Conservation (phyloP, 1,139 yeast species). For the Suhomyces terraborum region DNA sequence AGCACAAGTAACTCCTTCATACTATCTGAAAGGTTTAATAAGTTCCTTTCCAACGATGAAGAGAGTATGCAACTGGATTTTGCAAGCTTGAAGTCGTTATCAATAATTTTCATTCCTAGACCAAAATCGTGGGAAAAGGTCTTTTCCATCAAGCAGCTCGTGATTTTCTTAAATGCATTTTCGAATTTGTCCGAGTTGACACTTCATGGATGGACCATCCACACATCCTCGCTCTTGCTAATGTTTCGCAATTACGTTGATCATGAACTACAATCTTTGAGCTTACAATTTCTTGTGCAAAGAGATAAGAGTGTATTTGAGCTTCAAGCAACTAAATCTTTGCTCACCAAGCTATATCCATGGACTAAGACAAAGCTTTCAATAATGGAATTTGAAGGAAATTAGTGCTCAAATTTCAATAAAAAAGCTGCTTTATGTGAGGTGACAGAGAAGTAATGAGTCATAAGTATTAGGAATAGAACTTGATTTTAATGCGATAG, state of each 20-base stretch:
- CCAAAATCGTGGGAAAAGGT: slow-evolving; percentile 13
- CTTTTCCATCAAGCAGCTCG: slow-evolving; percentile 9
- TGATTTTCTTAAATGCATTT: slow-evolving; percentile 15
- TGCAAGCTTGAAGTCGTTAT: slow-evolving; percentile 23
- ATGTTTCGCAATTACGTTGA: slow-evolving; percentile 9
- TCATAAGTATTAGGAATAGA: too few relatives aligned
- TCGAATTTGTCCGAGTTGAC: slow-evolving; percentile 24
- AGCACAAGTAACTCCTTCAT: slow-evolving; percentile 34
- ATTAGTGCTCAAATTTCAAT: background rate
- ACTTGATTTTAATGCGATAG: too few relatives aligned
- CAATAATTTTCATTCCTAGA: slow-evolving; percentile 18
- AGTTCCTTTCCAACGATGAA: slow-evolving; percentile 28
- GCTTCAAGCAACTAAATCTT: slow-evolving; percentile 1
- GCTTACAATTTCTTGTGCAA: slow-evolving; percentile 13
- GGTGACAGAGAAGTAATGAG: too few relatives aligned
- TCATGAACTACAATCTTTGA: slow-evolving; percentile 14
- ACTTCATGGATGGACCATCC: slow-evolving; percentile 30
- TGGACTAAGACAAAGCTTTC: slow-evolving; percentile 12
- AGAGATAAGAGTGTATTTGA: slow-evolving; percentile 7
- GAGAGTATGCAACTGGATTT: slow-evolving; percentile 20
- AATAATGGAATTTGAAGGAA: background rate
- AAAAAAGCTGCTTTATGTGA: background rate
- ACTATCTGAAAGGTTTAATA: slow-evolving; percentile 40
- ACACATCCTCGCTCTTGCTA: slow-evolving; percentile 8
- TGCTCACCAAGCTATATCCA: slow-evolving; percentile 11